Conservation (phyloP, 2,329 filamentous ascomycete genomes). For the Uncinocarpus reesii region DNA sequence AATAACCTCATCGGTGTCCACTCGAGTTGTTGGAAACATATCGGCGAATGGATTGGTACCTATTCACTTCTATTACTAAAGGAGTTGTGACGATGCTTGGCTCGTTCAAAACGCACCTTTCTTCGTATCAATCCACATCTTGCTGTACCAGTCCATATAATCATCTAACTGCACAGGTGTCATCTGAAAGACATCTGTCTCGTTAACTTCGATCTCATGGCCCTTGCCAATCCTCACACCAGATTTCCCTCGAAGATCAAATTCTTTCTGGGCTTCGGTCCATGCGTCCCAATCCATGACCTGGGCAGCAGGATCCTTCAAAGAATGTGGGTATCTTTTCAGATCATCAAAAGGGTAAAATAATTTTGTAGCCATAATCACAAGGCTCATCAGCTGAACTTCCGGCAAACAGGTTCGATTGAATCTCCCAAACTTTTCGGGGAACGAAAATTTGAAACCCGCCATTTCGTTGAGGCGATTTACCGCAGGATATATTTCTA, state of each 20-base stretch:
- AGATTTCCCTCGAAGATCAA: slow-evolving; percentile 25
- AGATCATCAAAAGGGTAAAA: slow-evolving; percentile 61
- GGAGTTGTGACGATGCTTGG: not conserved
- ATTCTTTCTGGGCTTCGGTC: slow-evolving; percentile 43
- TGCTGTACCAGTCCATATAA: slow-evolving; percentile 71
- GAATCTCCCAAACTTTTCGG: slow-evolving; percentile 32
- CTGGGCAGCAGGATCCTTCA: slow-evolving; percentile 49
- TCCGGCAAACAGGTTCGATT: slow-evolving; percentile 56
- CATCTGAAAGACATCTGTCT: slow-evolving; percentile 55
- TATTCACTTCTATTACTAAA: slow-evolving; percentile 10
- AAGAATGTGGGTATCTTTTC: slow-evolving; percentile 41
- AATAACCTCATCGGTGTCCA: slow-evolving; percentile 15
- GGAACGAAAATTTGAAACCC: slow-evolving; percentile 49
- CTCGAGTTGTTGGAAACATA: slow-evolving; percentile 34
- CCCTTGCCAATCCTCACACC: slow-evolving; percentile 34
- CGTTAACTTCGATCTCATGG: slow-evolving; percentile 47
- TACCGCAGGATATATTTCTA: slow-evolving; percentile 42
- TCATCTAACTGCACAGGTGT: slow-evolving; percentile 54
- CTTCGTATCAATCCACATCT: slow-evolving; percentile 43
- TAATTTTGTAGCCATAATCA: slow-evolving; percentile 69
- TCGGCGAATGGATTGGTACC: slow-evolving; percentile 30
- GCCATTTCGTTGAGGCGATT: slow-evolving; percentile 47
- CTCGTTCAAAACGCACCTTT: slow-evolving; percentile 20
- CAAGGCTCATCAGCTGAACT: slow-evolving; percentile 56
- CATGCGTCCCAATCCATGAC: slow-evolving; percentile 64